Evolutionary conservation across 371 early-diverging fungal genomes (phyloP).

Genomic region (Mucor piriformis): DNA sequence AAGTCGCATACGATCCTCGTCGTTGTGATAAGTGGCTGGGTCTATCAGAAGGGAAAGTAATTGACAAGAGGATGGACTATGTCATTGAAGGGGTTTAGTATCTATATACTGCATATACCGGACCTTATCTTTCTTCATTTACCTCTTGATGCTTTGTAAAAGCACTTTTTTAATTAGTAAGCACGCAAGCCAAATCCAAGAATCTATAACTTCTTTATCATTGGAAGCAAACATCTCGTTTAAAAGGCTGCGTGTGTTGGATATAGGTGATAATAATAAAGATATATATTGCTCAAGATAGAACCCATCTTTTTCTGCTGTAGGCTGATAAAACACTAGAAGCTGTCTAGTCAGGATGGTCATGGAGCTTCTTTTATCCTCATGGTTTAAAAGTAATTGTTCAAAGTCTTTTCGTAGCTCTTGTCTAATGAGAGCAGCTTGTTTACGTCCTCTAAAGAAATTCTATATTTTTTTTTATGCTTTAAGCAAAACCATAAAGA

Average conservation of each 20-base stretch:
- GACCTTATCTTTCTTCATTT: background rate
- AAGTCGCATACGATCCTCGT: conserved; percentile 12
- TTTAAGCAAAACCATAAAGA: background rate
- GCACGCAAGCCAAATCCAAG: conserved; percentile 25
- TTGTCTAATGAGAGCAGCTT: conserved; percentile 21
- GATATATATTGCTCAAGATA: conserved; percentile 1
- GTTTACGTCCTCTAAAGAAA: conserved; percentile 43
- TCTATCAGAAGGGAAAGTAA: background rate
- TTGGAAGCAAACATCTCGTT: conserved; percentile 5
- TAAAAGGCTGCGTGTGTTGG: background rate
- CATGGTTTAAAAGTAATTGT: background rate
- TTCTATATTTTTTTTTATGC: no score
- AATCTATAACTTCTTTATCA: conserved; percentile 13
- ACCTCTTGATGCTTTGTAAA: conserved; percentile 7
- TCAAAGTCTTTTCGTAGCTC: conserved; percentile 15
- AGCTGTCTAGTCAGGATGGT: conserved; percentile 18
- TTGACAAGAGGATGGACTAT: background rate
- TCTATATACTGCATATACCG: no score
- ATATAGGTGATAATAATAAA: background rate
- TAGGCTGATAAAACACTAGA: conserved; percentile 18
- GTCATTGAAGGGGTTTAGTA: no score
- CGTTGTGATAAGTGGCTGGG: background rate
- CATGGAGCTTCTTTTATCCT: background rate
- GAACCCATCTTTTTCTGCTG: background rate
- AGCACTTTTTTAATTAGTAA: conserved; percentile 30